phyloP scores from a whole-genome alignment of 2,329 filamentous ascomycete species.

The Mycocentrospora acerina region DNA sequence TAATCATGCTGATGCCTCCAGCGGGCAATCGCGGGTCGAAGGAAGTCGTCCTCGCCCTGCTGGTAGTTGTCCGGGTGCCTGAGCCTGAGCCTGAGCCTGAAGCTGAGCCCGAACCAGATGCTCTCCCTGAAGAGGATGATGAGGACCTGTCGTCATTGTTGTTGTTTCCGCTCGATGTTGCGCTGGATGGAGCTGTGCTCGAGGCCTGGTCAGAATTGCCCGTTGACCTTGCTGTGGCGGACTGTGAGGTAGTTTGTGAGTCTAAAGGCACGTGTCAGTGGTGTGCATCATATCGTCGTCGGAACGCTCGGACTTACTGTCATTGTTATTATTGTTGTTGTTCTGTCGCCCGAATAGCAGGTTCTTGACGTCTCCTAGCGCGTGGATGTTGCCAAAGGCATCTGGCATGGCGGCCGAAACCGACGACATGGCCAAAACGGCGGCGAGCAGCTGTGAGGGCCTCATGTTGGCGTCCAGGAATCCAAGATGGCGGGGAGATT shows the following conservation, averaged over 20 bases:
- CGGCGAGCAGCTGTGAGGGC: constrained; percentile 42
- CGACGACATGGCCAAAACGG: constrained; percentile 41
- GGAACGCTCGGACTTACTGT: constrained; percentile 16
- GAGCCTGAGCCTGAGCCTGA: constrained; percentile 18
- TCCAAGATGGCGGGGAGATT: constrained; percentile 4
- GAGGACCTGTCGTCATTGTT: no score
- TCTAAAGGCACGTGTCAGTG: constrained; percentile 7
- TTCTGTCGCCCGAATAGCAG: constrained; percentile 36
- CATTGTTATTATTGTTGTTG: no score
- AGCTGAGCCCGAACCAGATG: no score
- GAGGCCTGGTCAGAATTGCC: constrained; percentile 10
- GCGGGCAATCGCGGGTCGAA: constrained; percentile 57
- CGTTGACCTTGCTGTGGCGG: constrained; percentile 18
- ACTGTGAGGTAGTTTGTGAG: constrained; percentile 10
- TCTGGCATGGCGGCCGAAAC: constrained; percentile 37
- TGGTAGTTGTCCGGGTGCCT: constrained; percentile 20
- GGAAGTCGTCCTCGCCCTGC: constrained; percentile 28
- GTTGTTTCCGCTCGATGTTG: no score
- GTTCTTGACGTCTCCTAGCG: constrained; percentile 27
- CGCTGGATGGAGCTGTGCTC: constrained; percentile 5
- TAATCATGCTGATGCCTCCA: constrained; percentile 64
- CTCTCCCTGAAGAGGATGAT: no score
- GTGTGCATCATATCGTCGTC: neutral
- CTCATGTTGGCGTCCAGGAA: constrained; percentile 28
- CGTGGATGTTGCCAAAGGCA: constrained; percentile 34